Evolutionary conservation across 345 rosid genomes (phyloP).

Genomic region (Aquilaria sinensis): DNA sequence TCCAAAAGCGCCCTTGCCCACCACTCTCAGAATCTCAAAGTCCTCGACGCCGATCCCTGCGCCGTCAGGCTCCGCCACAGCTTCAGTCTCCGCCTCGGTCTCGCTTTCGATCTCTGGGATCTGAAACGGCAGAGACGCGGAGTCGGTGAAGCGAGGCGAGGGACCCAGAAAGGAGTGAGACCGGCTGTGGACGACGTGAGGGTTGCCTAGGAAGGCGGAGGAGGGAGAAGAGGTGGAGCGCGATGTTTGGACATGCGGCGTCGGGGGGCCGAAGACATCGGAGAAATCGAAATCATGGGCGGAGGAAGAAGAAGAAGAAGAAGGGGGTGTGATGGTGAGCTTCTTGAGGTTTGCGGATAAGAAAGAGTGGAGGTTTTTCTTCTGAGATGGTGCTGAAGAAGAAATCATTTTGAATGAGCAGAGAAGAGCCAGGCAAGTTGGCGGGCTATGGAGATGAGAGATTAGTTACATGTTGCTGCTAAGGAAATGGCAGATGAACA

Average conservation of each 20-base stretch:
- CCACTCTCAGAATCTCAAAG: constrained; percentile 60
- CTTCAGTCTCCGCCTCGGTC: constrained; percentile 22
- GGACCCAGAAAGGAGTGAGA: constrained; percentile 79
- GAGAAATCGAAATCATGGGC: constrained; percentile 42
- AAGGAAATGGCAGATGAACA: too few relatives aligned
- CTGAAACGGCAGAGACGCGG: constrained; percentile 36
- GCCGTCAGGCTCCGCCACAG: background rate
- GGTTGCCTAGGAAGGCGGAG: constrained; percentile 27
- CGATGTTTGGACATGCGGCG: constrained; percentile 25
- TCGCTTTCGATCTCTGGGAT: constrained; percentile 33
- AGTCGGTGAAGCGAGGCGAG: constrained; percentile 56
- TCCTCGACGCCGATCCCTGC: constrained; percentile 45
- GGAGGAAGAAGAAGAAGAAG: constrained; percentile 16
- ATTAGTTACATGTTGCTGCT: constrained; percentile 18
- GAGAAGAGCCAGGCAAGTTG: constrained; percentile 24
- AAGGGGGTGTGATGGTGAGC: constrained; percentile 47
- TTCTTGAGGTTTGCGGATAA: constrained; percentile 44
- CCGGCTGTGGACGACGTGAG: constrained; percentile 50
- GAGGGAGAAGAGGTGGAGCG: constrained; percentile 24
- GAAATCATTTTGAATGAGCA: constrained; percentile 23
- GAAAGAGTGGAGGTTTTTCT: constrained; percentile 40
- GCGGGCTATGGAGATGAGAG: constrained; percentile 16
- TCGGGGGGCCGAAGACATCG: constrained; percentile 50
- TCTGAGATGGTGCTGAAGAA: constrained; percentile 20
- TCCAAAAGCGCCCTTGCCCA: constrained; percentile 68